These are phyloP conservation scores for Chaetothyriales sp. DNA, from an alignment of 2,329 filamentous ascomycete species.

Conservation along the genomic window DNA sequence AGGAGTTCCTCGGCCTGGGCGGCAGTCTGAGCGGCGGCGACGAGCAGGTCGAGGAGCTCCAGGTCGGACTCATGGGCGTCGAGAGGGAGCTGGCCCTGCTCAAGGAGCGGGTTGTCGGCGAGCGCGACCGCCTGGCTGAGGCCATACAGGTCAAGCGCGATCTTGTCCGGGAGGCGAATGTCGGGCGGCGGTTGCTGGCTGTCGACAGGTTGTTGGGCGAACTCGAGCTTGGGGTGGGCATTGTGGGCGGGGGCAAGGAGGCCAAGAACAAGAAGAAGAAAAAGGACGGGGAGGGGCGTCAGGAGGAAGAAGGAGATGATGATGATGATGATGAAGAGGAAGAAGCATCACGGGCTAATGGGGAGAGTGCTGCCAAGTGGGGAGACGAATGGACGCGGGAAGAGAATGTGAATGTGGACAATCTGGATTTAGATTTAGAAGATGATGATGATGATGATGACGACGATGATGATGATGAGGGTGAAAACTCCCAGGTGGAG, in stretches of 20 bases:
- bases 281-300: constrained; percentile 21
- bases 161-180: constrained; percentile 39
- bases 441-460: constrained; percentile 11
- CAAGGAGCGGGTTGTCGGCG: constrained; percentile 46
- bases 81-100: constrained; percentile 65
- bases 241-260: background rate
- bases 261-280: constrained; percentile 14
- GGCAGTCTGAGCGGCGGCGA: constrained; percentile 72
- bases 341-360: constrained; percentile 21
- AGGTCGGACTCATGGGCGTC: constrained; percentile 75
- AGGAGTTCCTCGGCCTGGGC: constrained; percentile 74
- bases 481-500: constrained; percentile 22
- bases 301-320: constrained; percentile 21
- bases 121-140: constrained; percentile 46
- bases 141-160: constrained; percentile 48
- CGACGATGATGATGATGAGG: constrained; percentile 23
- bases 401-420: background rate
- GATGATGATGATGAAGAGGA: constrained; percentile 20
- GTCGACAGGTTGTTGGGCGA: constrained; percentile 36
- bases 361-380: constrained; percentile 23
- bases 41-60: constrained; percentile 77
- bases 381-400: constrained; percentile 5
- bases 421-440: background rate
- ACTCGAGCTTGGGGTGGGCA: constrained; percentile 31
- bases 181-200: constrained; percentile 36